Conservation (phyloP, 495 filamentous ascomycete species). For the Penicillium coffeae region DNA sequence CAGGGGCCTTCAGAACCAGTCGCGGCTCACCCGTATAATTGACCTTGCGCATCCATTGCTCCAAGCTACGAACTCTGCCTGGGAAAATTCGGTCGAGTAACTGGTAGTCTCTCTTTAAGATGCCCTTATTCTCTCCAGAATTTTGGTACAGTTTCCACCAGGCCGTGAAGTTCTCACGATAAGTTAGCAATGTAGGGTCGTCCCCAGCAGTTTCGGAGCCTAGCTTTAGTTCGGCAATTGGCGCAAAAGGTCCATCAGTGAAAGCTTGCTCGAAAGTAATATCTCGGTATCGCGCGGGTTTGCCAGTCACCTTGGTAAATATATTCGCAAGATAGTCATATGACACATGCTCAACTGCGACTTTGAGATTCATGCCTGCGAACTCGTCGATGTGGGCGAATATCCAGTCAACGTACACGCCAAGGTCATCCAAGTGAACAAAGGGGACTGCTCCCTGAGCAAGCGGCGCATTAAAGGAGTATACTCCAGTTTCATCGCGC, state of each 20-base stretch:
- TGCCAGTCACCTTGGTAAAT: slow-evolving; percentile 1
- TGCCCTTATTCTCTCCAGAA: background rate
- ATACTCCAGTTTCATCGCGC: background rate
- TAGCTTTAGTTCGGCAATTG: background rate
- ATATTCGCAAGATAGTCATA: background rate
- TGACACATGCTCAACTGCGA: background rate
- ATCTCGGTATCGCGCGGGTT: background rate
- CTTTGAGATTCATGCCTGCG: background rate
- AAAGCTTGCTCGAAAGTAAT: background rate
- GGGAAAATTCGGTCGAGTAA: slow-evolving; percentile 1
- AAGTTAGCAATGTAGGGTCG: background rate
- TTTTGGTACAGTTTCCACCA: background rate
- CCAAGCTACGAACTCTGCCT: background rate
- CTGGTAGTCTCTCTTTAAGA: background rate
- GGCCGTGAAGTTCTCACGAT: background rate
- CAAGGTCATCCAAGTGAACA: background rate
- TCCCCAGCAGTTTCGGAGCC: background rate
- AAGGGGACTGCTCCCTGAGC: background rate
- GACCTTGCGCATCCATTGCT: slow-evolving; percentile 81
- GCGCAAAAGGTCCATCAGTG: background rate
- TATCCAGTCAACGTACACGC: background rate
- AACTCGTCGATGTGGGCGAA: background rate
- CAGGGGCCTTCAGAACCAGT: background rate
- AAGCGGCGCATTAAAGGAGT: background rate
- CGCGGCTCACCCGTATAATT: background rate